Percentiles rank a stretch among this genome's conserved stretches.
These are phyloP conservation scores for Geoglossum glabrum DNA, from an alignment of 495 filamentous ascomycete species.

Conservation along the genomic window DNA sequence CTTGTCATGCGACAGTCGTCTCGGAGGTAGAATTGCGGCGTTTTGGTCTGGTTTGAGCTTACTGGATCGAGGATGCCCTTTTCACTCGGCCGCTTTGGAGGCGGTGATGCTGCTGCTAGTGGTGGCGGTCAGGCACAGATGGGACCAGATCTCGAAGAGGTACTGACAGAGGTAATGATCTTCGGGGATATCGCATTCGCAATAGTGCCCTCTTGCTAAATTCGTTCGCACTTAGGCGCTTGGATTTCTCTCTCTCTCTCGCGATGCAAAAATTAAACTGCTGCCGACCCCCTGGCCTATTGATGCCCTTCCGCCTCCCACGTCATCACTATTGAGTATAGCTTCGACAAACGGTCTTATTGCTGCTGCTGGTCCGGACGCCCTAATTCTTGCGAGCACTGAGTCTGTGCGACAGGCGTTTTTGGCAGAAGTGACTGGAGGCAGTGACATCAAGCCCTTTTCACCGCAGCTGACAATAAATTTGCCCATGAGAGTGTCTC, in stretches of 20 bases:
- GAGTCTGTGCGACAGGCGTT: conserved; percentile 61
- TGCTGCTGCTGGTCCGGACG: conserved; percentile 70
- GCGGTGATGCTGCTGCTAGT: neutral
- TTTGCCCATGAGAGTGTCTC: conserved; percentile 57
- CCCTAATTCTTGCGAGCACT: conserved; percentile 56
- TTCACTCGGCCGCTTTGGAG: conserved; percentile 20
- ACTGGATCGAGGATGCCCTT: neutral
- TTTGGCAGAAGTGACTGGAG: conserved; percentile 21
- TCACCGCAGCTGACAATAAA: conserved; percentile 51
- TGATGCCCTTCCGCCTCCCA: conserved; percentile 51
- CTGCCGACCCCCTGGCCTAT: conserved; percentile 63
- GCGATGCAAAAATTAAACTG: conserved; percentile 63
- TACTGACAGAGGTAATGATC: conserved; percentile 33
- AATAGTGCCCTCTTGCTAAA: conserved; percentile 3
- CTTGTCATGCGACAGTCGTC: neutral
- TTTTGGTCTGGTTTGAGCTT: neutral
- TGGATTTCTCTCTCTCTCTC: conserved; percentile 59
- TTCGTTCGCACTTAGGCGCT: conserved; percentile 32
- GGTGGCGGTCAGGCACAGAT: conserved; percentile 17
- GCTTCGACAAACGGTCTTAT: conserved; percentile 63
- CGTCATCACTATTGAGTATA: conserved; percentile 67
- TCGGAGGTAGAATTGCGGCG: neutral
- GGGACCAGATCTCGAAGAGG: conserved; percentile 35
- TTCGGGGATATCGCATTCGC: conserved; percentile 9
- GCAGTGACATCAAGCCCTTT: conserved; percentile 45